Evolutionary conservation across 805 yeast genomes (phyloP).

Genomic region (Kazachstania viticola): DNA sequence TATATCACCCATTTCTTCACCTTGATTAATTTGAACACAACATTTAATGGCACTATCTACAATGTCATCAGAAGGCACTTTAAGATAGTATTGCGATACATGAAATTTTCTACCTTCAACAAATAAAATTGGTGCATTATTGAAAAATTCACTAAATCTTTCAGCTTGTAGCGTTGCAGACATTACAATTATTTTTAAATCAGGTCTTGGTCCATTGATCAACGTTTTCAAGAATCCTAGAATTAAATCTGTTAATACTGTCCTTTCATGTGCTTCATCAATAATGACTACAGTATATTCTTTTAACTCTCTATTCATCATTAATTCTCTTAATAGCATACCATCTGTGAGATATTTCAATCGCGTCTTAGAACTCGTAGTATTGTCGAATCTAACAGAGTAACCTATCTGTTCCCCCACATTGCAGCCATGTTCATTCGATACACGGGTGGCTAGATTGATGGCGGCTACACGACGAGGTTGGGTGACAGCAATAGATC

Average conservation of each 20-base stretch:
- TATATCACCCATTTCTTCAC: slow-evolving; percentile 81
- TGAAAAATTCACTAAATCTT: slow-evolving; percentile 66
- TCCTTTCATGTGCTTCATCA: slow-evolving; percentile 97
- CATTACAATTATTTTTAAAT: slow-evolving; percentile 72
- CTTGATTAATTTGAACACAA: slow-evolving; percentile 63
- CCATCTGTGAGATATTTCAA: slow-evolving; percentile 91
- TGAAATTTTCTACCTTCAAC: slow-evolving; percentile 87
- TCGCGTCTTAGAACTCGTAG: slow-evolving; percentile 46
- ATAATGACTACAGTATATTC: slow-evolving; percentile 69
- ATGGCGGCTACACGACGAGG: slow-evolving; percentile 98
- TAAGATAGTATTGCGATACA: slow-evolving; percentile 60
- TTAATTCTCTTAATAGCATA: slow-evolving; percentile 85
- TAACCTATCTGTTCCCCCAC: slow-evolving; percentile 83
- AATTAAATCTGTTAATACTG: slow-evolving; percentile 79
- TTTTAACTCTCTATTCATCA: slow-evolving; percentile 55
- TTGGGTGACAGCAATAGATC: slow-evolving; percentile 81
- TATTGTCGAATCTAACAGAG: slow-evolving; percentile 82
- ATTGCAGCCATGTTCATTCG: slow-evolving; percentile 70
- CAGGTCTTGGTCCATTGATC: slow-evolving; percentile 35
- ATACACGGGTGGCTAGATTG: slow-evolving; percentile 82
- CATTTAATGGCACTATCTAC: slow-evolving; percentile 70
- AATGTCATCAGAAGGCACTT: slow-evolving; percentile 60
- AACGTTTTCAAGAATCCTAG: slow-evolving; percentile 79
- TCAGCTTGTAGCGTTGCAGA: slow-evolving; percentile 92
- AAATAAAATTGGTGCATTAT: slow-evolving; percentile 67